Base-by-base conservation (phyloP, 2,329 filamentous ascomycete genomes). In the Phialophora tarda region DNA sequence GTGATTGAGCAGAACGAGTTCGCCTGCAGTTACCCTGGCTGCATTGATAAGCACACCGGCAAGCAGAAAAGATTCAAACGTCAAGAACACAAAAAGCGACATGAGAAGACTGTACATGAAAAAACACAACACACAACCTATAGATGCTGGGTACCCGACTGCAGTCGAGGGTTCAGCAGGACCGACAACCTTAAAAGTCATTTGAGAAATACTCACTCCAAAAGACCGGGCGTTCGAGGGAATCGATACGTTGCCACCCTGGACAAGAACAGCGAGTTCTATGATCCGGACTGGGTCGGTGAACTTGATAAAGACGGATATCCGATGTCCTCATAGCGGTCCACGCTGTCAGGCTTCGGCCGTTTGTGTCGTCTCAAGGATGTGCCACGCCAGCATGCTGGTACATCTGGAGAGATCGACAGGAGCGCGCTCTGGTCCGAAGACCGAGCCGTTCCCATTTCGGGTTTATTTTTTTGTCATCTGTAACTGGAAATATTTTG, bases 31-130 rank as follows among this genome's bases (percentile, higher is more conserved):
- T 80, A 71, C 75, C 77, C 68, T 79, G 81, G 63, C 21, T 74
- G 72, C 57, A 62, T 71, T 54, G 69, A 72, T 74, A 76, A 77
- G 48, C 76, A 78, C 55, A 75, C 77, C 1, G 79, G 78, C 7
- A 82, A 81, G 70, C 77, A 77, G 62, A 78, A 78, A 7, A 78
- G 78, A 4, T 84, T 84, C 72, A 81, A 82, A 74, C 74, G 82
- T 56, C 80, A 82, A 66, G 82, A 84, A 68, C 82, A 83, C 64
- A 73, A 83, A 21, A 82, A 82, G 74, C 74, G 82, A 11, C 82
- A 84, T 70, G 79, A 80, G 74, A 80, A 78, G 72, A 82, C 77
- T 17, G 81, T 83, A 63, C 80, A 80, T 34, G 78, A 79, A 65
- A 78, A 80, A 58, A 32, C 50, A 5, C 55, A 56, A 17, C 38